These are phyloP conservation scores for Rhizoctonia solani DNA, from an alignment of 1,284 basidiomycete species.

Conservation along the genomic window DNA sequence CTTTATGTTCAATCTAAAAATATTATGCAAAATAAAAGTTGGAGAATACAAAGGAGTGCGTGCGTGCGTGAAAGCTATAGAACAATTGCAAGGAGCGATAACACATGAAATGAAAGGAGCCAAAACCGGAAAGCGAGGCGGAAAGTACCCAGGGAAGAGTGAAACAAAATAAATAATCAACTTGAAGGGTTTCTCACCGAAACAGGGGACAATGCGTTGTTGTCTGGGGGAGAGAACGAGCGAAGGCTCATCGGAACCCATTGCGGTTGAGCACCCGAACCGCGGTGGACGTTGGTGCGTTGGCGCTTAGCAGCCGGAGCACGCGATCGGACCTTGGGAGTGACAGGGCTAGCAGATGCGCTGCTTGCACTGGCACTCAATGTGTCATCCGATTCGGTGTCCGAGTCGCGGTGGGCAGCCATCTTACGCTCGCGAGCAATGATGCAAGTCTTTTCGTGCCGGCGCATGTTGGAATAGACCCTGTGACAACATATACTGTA, in stretches of 20 bases:
- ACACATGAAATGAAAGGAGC: background rate
- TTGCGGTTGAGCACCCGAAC: constrained; percentile 10
- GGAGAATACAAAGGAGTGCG: constrained; percentile 24
- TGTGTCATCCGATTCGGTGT: constrained; percentile 26
- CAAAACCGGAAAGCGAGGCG: background rate
- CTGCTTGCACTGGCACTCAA: constrained; percentile 22
- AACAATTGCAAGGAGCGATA: constrained; percentile 25
- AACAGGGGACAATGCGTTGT: constrained; percentile 7
- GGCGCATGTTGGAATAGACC: constrained; percentile 32
- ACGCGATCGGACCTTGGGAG: constrained; percentile 19
- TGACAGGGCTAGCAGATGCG: constrained; percentile 17
- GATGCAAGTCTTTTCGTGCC: constrained; percentile 30
- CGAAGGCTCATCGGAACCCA: constrained; percentile 29
- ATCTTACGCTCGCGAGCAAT: constrained; percentile 29
- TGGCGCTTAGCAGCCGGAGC: constrained; percentile 27
- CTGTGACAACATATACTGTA: background rate
- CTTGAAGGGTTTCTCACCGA: constrained; percentile 29
- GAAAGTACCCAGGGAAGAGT: background rate
- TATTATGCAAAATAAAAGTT: constrained; percentile 26
- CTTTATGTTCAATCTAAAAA: constrained; percentile 10
- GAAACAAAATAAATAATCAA: constrained; percentile 3
- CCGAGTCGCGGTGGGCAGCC: constrained; percentile 24
- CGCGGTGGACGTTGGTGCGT: constrained; percentile 14
- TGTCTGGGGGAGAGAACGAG: constrained; percentile 15
- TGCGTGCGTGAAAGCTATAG: constrained; percentile 18